Percentiles rank a stretch among this genome's conserved stretches.
These are phyloP conservation scores for Pisolithus thermaeus DNA, from an alignment of 1,284 basidiomycete genomes.

Conservation along the genomic window DNA sequence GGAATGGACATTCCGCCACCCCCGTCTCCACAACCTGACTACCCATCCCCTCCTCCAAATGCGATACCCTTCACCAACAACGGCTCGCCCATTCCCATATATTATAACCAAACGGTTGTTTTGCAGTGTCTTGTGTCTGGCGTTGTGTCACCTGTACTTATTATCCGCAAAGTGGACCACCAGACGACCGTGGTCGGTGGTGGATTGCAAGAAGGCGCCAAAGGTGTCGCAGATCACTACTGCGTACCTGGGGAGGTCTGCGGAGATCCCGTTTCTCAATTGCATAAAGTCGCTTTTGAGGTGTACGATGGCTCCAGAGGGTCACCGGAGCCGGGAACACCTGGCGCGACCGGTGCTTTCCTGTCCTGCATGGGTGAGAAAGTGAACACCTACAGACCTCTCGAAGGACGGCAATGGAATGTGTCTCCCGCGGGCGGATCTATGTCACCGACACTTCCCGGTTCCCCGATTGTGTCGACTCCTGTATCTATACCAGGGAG, in stretches of 20 bases:
- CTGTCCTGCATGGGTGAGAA: constrained; percentile 84
- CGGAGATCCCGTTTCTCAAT: constrained; percentile 90
- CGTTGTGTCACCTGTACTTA: constrained; percentile 86
- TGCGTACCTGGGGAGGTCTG: constrained; percentile 81
- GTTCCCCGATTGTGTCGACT: constrained; percentile 62
- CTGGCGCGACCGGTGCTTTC: constrained; percentile 73
- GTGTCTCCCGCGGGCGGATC: constrained; percentile 37
- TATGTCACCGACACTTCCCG: constrained; percentile 58
- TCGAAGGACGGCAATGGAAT: constrained; percentile 74
- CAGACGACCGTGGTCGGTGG: constrained; percentile 88
- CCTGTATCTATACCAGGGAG: constrained; percentile 49
- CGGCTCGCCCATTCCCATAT: constrained; percentile 77
- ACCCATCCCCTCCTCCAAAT: constrained; percentile 85
- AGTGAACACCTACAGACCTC: constrained; percentile 82
- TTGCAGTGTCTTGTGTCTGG: constrained; percentile 93
- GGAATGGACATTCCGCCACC: constrained; percentile 72
- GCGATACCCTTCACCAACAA: constrained; percentile 79
- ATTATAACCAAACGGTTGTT: constrained; percentile 95
- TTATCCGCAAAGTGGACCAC: constrained; percentile 91
- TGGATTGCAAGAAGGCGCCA: constrained; percentile 74
- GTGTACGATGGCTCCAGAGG: constrained; percentile 69
- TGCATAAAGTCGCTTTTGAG: constrained; percentile 93
- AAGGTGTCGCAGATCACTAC: constrained; percentile 76
- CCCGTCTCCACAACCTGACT: constrained; percentile 75
- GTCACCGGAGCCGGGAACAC: constrained; percentile 64